Evolutionary conservation across 2,329 filamentous ascomycete genomes (phyloP), one percentile per base, ranked within the genome.

Genomic region (Cordyceps cicadae): DNA sequence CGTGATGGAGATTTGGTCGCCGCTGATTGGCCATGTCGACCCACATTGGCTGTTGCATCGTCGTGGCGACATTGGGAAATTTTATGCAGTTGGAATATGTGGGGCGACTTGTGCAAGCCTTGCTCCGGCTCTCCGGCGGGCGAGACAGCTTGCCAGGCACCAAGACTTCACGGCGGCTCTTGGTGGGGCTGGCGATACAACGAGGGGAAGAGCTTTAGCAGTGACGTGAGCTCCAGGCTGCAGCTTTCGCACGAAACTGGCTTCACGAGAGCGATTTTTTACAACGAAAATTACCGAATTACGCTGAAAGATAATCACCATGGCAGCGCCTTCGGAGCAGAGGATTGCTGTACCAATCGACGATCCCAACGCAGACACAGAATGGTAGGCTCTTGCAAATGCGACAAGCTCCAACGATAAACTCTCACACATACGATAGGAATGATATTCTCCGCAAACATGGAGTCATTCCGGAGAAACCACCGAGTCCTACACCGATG

Each of bases 371-470:
- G 94, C 92, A 64, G 94, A 99, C 72, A 99, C 94, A 64, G 94
- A 99, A 87, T 99, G 94, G 94, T 92, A 78, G 62, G 68, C 64
- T 65, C 63, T 63, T 67, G 66, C 66, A 69, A 66, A 34, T 6
- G 17, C 37, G n/a, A 51, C 24, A 9, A 21, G 55, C 24, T 58
- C 29, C 29, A 29, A 26, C 26, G 39, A 39, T 46, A 32, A 29
- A 49, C 15, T 60, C 50, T 60, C 17, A 54, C 32, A 54, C 15
- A 3, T 21, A 17, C 11, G 54, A 62, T 66, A 97, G 92, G 92
- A 99, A 99, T 73, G 94, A 99, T 67, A 99, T 99, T 70, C 86
- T 99, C 62, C 90, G 94, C 67, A 95, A 96, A 74, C 92, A 99
- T 79, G 91, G 92, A 66, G 82, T 99, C 66, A 97, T 99, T 64